These are phyloP conservation scores for Stylonectria norvegica DNA, from an alignment of 2,329 filamentous ascomycete genomes.

Conservation along the genomic window DNA sequence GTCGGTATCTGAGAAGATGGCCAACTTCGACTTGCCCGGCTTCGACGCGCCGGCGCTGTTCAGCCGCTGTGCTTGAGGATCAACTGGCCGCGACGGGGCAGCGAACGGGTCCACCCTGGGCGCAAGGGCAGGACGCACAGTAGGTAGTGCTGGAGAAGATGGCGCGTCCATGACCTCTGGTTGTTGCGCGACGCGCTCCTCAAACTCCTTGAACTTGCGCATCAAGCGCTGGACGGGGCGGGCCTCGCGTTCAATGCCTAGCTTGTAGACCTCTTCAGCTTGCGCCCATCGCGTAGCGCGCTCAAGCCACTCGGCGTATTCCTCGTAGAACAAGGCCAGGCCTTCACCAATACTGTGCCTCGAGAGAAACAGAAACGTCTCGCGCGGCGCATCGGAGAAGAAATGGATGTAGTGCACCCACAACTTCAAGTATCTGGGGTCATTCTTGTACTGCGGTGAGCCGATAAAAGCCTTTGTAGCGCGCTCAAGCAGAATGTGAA, in stretches of 20 bases:
- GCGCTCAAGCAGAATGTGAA: slow-evolving; percentile 84
- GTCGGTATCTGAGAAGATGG: slow-evolving; percentile 82
- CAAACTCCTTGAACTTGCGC: slow-evolving; percentile 90
- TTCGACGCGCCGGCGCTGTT: slow-evolving; percentile 54
- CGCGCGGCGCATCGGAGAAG: slow-evolving; percentile 88
- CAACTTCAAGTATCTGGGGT: slow-evolving; percentile 85
- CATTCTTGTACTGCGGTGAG: slow-evolving; percentile 88
- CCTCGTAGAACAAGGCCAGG: slow-evolving; percentile 92
- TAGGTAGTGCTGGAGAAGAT: slow-evolving; percentile 81
- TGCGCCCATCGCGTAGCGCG: slow-evolving; percentile 78
- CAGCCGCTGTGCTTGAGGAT: slow-evolving; percentile 63
- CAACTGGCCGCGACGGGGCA: slow-evolving; percentile 48
- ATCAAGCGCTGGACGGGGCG: slow-evolving; percentile 75
- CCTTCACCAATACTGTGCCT: slow-evolving; percentile 83
- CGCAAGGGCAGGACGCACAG: slow-evolving; percentile 76
- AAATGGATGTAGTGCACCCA: slow-evolving; percentile 94
- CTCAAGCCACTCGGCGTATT: slow-evolving; percentile 93
- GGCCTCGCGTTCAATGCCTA: slow-evolving; percentile 86
- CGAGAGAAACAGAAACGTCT: slow-evolving; percentile 87
- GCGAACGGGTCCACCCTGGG: slow-evolving; percentile 83
- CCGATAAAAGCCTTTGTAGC: slow-evolving; percentile 86
- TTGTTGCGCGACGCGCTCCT: slow-evolving; percentile 67
- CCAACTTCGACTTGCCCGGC: slow-evolving; percentile 74
- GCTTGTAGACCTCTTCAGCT: slow-evolving; percentile 87
- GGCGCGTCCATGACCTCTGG: slow-evolving; percentile 63